phyloP scores from a whole-genome alignment of 352 stramenopile species.

The Bremia lactucae region DNA sequence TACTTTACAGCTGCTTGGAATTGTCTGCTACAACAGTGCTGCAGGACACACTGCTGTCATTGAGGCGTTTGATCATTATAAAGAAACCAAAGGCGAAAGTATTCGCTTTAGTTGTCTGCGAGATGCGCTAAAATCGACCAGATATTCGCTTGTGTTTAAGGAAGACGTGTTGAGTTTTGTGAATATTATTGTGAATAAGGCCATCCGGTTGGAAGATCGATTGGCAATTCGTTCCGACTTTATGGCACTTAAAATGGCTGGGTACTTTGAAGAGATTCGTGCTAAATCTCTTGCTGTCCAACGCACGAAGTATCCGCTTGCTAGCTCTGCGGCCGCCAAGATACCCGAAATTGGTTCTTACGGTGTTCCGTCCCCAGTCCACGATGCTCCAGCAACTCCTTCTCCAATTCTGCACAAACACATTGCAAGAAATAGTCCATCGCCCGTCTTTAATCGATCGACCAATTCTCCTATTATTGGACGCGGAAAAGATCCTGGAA shows the following conservation, averaged over 20 bases:
- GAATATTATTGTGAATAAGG: slow-evolving; percentile 86
- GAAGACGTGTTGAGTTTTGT: slow-evolving; percentile 84
- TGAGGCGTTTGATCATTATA: slow-evolving; percentile 76
- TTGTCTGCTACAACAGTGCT: slow-evolving; percentile 83
- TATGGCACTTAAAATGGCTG: slow-evolving; percentile 75
- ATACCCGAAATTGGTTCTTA: slow-evolving; percentile 11
- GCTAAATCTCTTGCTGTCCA: slow-evolving; percentile 73
- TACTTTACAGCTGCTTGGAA: slow-evolving; percentile 69
- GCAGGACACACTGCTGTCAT: slow-evolving; percentile 69
- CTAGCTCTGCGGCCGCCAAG: slow-evolving; percentile 25
- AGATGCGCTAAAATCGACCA: slow-evolving; percentile 70
- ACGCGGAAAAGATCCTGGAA: slow-evolving; percentile 13
- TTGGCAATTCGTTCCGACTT: slow-evolving; percentile 77
- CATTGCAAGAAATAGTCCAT: slow-evolving; percentile 21
- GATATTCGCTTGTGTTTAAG: slow-evolving; percentile 82
- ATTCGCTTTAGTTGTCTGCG: slow-evolving; percentile 76
- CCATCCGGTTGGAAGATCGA: slow-evolving; percentile 69
- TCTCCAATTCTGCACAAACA: slow-evolving; percentile 21
- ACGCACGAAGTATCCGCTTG: slow-evolving; percentile 49
- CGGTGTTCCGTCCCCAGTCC: slow-evolving; percentile 14
- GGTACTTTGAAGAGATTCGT: slow-evolving; percentile 82
- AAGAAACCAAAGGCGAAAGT: slow-evolving; percentile 69
- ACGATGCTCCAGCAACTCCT: slow-evolving; percentile 13
- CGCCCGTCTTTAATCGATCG: slow-evolving; percentile 19
- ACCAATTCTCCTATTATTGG: slow-evolving; percentile 19